phyloP scores from a whole-genome alignment of 2,329 filamentous ascomycete species.

The Calonectria pauciramosa region DNA sequence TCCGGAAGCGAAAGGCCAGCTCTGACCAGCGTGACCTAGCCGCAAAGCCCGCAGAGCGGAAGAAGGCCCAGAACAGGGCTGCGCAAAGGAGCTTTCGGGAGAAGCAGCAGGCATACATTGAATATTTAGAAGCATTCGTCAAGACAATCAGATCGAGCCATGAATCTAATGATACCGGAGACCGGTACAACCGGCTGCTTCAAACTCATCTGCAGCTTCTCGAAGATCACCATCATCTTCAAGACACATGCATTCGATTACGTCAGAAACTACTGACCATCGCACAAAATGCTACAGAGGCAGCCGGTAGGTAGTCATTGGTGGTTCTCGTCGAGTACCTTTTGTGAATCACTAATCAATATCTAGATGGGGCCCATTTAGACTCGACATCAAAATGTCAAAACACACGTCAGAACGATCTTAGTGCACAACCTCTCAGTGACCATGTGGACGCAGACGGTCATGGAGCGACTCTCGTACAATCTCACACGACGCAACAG shows the following conservation, averaged over 20 bases:
- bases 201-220: not conserved
- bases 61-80: constrained; percentile 1
- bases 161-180: not conserved
- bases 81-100: constrained; percentile 7
- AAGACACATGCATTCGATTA: not conserved
- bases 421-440: not conserved
- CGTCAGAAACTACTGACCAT: not conserved
- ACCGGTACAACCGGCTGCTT: not conserved
- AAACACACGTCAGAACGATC: not conserved
- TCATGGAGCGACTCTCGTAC: not conserved
- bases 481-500: not conserved
- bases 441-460: not conserved
- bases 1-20: not conserved
- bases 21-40: not conserved
- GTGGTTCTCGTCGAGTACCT: not conserved
- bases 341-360: not conserved
- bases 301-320: not conserved
- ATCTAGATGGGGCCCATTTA: not conserved
- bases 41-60: not conserved
- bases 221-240: not conserved
- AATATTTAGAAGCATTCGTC: constrained; percentile 12
- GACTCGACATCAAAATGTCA: not conserved
- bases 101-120: constrained; percentile 1
- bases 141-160: not conserved
- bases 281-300: not conserved